Conservation (phyloP, 1,284 basidiomycete genomes). For the Boletellus deceptivus region DNA sequence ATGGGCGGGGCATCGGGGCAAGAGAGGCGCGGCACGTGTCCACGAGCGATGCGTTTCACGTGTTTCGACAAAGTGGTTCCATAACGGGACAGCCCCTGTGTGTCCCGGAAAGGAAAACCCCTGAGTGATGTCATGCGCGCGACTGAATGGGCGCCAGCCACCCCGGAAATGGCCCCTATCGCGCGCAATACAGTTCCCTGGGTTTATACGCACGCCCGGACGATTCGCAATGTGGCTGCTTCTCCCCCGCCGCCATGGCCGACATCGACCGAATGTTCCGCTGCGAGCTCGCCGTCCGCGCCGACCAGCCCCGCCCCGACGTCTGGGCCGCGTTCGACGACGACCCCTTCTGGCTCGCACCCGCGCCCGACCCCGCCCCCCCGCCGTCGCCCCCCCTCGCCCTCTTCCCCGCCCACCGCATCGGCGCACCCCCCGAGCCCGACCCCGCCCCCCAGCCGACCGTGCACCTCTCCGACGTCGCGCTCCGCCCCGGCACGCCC, state of each 20-base stretch:
- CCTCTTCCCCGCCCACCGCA: too few relatives aligned
- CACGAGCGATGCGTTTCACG: slow-evolving; percentile 16
- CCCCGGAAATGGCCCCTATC: background rate
- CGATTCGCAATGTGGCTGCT: slow-evolving; percentile 18
- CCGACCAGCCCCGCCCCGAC: background rate
- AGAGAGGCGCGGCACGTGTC: slow-evolving; percentile 7
- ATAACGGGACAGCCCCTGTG: slow-evolving; percentile 11
- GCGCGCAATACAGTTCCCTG: too few relatives aligned
- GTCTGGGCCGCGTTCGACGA: background rate
- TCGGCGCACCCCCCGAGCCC: too few relatives aligned
- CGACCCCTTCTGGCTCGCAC: background rate
- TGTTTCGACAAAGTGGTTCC: slow-evolving; percentile 10
- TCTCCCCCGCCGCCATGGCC: slow-evolving; percentile 10
- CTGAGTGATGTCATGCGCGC: slow-evolving; percentile 5
- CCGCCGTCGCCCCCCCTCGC: background rate
- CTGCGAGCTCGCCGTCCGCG: slow-evolving; percentile 19
- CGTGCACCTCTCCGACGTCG: slow-evolving; percentile 24
- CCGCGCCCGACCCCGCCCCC: slow-evolving; percentile 1
- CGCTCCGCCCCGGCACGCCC: background rate
- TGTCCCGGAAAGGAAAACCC: slow-evolving; percentile 14
- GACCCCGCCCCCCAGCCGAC: slow-evolving; percentile 14
- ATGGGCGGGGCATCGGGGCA: slow-evolving; percentile 5
- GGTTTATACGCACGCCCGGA: slow-evolving; percentile 7
- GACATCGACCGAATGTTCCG: slow-evolving; percentile 27
- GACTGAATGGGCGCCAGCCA: slow-evolving; percentile 8